A percentile compares a stretch with the other conserved stretches of the same genome.
Evolutionary conservation across 306 rosid species (phyloP).

Genomic region (Arachis hypogaea): DNA sequence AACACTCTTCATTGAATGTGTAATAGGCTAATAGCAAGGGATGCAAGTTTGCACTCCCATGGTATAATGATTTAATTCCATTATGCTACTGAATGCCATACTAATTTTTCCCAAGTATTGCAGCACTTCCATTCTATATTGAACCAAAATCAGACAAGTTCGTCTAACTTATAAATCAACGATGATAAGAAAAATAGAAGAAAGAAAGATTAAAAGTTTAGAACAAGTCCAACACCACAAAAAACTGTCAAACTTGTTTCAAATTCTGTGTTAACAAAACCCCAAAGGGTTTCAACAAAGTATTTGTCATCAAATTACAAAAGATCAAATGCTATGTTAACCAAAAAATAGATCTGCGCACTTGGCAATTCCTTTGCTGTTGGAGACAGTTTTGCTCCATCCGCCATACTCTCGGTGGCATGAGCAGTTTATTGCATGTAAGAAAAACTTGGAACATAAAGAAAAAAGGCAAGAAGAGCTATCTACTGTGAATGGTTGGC

Average conservation of each 20-base stretch:
- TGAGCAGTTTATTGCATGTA: constrained; percentile 12
- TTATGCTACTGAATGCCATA: background rate
- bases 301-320: constrained; percentile 5
- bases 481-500: constrained; percentile 20
- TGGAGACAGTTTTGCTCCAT: constrained; percentile 26
- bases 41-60: background rate
- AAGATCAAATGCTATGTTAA: constrained; percentile 9
- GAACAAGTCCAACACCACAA: background rate
- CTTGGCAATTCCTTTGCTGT: constrained; percentile 26
- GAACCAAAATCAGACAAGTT: background rate
- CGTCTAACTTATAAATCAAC: background rate
- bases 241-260: background rate
- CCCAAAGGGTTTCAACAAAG: background rate
- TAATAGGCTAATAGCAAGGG: background rate
- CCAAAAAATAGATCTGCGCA: background rate
- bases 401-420: constrained; percentile 28
- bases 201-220: background rate
- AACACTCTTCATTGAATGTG: background rate
- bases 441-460: background rate
- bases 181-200: background rate
- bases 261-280: constrained; percentile 4
- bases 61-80: background rate
- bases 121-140: background rate
- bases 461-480: constrained; percentile 26
- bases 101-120: background rate